phyloP scores from a whole-genome alignment of 306 rosid species.

The Cicer chorassanicum region DNA sequence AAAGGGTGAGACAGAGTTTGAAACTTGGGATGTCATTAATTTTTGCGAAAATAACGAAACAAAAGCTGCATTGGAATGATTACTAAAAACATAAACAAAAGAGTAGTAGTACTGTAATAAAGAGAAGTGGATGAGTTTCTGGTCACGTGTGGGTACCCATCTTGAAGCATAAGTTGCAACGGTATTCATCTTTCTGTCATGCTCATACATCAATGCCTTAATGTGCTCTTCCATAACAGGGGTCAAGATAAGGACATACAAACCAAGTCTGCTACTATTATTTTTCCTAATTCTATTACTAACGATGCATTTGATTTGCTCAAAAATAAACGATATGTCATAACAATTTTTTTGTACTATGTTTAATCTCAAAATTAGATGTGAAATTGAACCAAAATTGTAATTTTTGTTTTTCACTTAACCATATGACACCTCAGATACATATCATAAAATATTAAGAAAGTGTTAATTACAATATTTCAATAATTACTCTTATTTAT shows the following conservation, averaged over 20 bases:
- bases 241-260: conserved; percentile 49
- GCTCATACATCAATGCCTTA: conserved; percentile 39
- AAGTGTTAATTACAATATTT: too few relatives aligned
- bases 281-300: too few relatives aligned
- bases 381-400: too few relatives aligned
- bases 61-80: conserved; percentile 48
- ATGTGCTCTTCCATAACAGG: conserved; percentile 29
- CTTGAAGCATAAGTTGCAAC: conserved; percentile 45
- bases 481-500: too few relatives aligned
- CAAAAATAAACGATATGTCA: too few relatives aligned
- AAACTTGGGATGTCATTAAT: conserved; percentile 44
- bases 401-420: too few relatives aligned
- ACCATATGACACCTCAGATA: too few relatives aligned
- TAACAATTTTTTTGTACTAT: too few relatives aligned
- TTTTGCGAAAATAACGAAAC: conserved; percentile 51
- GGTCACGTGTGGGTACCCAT: conserved; percentile 46
- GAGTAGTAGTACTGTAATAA: conserved; percentile 10
- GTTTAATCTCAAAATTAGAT: too few relatives aligned
- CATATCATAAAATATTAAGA: too few relatives aligned
- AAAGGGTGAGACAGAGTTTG: conserved; percentile 24
- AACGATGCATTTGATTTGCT: too few relatives aligned
- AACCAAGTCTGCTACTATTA: conserved; percentile 35
- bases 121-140: conserved; percentile 3
- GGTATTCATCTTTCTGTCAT: conserved; percentile 49
- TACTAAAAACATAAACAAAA: conserved; percentile 31